These are phyloP conservation scores for Puccinellia tenuiflora DNA, from an alignment of 176 grass and related monocot species.

Conservation along the genomic window DNA sequence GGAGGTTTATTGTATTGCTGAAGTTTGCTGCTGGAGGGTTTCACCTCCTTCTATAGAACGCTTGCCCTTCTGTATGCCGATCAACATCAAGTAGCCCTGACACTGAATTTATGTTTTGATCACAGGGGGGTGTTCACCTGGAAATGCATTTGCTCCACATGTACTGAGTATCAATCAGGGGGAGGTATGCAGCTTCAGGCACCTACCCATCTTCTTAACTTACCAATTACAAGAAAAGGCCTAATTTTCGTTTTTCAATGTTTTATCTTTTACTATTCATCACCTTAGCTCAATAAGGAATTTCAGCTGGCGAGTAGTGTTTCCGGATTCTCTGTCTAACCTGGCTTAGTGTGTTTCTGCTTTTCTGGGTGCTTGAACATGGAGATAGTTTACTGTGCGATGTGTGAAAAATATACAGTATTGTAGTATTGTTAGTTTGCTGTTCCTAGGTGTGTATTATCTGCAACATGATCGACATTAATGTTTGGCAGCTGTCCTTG, in stretches of 20 bases:
- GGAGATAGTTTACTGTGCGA: no score
- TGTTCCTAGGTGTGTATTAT: neutral
- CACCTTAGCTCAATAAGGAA: neutral
- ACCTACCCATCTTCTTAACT: neutral
- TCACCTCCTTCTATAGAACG: neutral
- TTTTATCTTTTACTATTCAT: neutral
- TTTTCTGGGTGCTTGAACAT: neutral
- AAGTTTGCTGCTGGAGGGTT: neutral
- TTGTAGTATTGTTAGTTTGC: neutral
- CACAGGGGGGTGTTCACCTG: conserved; percentile 23
- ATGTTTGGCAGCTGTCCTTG: neutral
- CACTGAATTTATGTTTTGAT: conserved; percentile 14
- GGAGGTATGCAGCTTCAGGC: conserved; percentile 29
- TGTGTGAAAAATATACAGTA: neutral
- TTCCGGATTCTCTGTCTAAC: neutral
- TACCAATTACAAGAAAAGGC: neutral
- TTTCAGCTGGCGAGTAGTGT: neutral
- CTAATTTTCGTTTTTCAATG: neutral
- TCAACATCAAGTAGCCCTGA: neutral
- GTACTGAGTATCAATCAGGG: conserved; percentile 18
- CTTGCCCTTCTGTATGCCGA: neutral
- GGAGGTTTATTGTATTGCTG: neutral
- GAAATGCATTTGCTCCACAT: conserved; percentile 42
- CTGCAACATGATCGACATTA: neutral
- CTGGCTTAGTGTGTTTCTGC: neutral